These are phyloP conservation scores for Lobulomyces angularis DNA, from an alignment of 192 early-diverging fungal species.

Conservation along the genomic window DNA sequence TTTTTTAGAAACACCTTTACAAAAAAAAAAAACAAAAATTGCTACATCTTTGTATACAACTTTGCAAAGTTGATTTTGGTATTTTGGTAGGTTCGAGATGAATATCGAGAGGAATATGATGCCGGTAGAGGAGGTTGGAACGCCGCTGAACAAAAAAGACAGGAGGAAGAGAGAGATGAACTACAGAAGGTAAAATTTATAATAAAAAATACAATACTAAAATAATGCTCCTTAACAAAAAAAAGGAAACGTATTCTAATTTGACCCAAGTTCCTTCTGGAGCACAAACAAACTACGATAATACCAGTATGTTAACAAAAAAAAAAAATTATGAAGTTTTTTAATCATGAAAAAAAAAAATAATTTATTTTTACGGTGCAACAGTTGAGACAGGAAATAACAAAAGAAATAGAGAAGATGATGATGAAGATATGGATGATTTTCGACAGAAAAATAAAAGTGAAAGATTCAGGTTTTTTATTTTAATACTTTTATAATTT, in stretches of 20 bases:
- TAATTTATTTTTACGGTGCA: neutral
- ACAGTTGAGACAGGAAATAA: neutral
- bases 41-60: neutral
- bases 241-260: constrained; percentile 47
- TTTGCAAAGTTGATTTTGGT: no score
- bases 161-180: constrained; percentile 22
- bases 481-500: neutral
- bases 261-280: constrained; percentile 3
- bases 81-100: constrained; percentile 62
- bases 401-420: constrained; percentile 22
- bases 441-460: no score
- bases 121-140: constrained; percentile 93
- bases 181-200: neutral
- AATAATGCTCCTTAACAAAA: constrained; percentile 32
- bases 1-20: neutral
- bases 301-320: constrained; percentile 9
- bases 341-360: neutral
- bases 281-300: neutral
- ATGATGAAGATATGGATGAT: constrained; percentile 23
- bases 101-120: constrained; percentile 90
- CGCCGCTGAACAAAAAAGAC: constrained; percentile 52
- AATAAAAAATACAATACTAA: neutral
- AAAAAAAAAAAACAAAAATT: neutral
- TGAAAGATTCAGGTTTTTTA: no score
- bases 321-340: constrained; percentile 60